Base-by-base conservation (phyloP, 163 green algal species). In the Scenedesmus sp. region DNA sequence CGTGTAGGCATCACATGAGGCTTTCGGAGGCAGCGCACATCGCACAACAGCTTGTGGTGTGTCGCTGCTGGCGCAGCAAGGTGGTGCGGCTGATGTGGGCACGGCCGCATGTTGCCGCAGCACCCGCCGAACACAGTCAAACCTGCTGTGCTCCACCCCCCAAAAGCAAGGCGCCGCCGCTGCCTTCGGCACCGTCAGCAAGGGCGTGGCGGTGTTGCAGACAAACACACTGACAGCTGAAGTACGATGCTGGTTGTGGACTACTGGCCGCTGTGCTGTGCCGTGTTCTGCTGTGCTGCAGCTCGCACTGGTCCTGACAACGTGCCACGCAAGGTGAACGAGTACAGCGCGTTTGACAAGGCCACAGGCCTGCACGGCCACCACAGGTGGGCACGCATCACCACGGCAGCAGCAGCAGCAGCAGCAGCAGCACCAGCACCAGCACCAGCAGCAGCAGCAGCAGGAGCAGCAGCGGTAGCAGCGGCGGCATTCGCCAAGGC, bases 301-400 rank as follows among this genome's bases (percentile, higher is more conserved):
- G 76, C 87, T 7, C 87, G 87, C n/a, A 82, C 87, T 40, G 87
- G 79, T 7, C 35, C 79, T 43, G 18, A 91, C 44, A 78, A 49
- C 12, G 30, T 91, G 2, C 79, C 78, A 0, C 87, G 87, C 59
- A 91, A 91, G 87, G 44, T 88, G 35, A 59, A 79, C 2, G 87
- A 91, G 59, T 91, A 91, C 72, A 70, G 56, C 43, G 56, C 30
- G 0, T 91, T 91, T 82, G 87, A 91, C 59, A 59, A 68, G 24
- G 87, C 87, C 0, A 91, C 87, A n/a, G 87, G 79, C 40, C 44
- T 91, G 40, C 79, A 91, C 61, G 87, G 87, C 30, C 87, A 91
- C 59, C 87, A 91, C 87, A 90, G 85, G 85, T 90, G 43, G 20
- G 26, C 13, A 72, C 2, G 59, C 20, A 3, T 53, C 7, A 53